A percentile compares a stretch with the other conserved stretches of the same genome.
phyloP scores from a whole-genome alignment of 345 rosid genomes.

The Jatropha curcas region DNA sequence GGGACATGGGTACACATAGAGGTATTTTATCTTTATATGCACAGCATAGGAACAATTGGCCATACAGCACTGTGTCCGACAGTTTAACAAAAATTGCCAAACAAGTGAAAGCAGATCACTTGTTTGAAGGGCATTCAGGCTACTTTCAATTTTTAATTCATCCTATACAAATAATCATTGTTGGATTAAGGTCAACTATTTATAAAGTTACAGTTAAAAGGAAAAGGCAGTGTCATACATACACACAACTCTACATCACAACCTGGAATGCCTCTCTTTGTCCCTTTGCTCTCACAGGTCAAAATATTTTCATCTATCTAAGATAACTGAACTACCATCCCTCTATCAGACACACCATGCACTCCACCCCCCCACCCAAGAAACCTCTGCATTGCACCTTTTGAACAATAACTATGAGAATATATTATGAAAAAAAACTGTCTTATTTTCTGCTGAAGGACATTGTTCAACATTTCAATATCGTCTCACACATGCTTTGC shows the following conservation, averaged over 20 bases:
- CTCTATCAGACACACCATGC: too few species aligned
- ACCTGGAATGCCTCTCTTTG: background rate
- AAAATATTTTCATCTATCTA: background rate
- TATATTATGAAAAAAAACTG: too few species aligned
- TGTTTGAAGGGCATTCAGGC: background rate
- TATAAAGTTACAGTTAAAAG: background rate
- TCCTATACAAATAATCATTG: background rate
- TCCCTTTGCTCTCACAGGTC: background rate
- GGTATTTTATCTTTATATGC: background rate
- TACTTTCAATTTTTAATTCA: too few species aligned
- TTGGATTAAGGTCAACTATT: background rate
- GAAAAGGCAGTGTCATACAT: background rate
- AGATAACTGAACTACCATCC: background rate
- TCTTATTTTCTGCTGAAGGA: too few species aligned
- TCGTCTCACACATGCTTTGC: too few species aligned
- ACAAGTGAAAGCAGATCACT: background rate
- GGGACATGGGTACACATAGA: background rate
- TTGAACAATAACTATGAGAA: too few species aligned
- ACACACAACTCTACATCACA: background rate
- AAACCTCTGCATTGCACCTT: too few species aligned
- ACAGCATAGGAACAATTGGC: background rate
- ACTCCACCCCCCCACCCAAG: too few species aligned
- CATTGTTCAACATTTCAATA: too few species aligned
- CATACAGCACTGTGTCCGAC: background rate
- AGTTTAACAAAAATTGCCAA: background rate